These are phyloP conservation scores for Colletotrichum kahawae DNA, from an alignment of 2,329 filamentous ascomycete species.

Conservation along the genomic window DNA sequence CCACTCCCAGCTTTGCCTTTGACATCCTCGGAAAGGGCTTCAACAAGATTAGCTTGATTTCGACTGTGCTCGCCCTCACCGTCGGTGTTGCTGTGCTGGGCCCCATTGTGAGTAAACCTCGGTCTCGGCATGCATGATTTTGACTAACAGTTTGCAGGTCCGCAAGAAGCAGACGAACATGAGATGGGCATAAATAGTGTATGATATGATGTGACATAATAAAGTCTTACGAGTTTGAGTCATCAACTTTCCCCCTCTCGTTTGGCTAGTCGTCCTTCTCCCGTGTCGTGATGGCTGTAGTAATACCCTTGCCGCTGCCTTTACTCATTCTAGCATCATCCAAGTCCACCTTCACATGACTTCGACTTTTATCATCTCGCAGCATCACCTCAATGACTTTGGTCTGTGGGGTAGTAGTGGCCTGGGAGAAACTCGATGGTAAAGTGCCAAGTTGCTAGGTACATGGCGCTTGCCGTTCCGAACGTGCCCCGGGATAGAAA, in stretches of 20 bases:
- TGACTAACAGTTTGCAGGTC: slow-evolving; percentile 49
- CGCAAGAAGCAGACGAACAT: slow-evolving; percentile 71
- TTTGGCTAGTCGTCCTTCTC: neutral
- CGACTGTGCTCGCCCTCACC: slow-evolving; percentile 81
- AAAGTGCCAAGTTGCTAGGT: neutral
- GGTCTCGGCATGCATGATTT: neutral
- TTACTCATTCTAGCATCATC: too few relatives aligned
- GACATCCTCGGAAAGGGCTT: slow-evolving; percentile 94
- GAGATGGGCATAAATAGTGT: slow-evolving; percentile 51
- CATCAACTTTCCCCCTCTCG: neutral
- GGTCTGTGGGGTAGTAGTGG: neutral
- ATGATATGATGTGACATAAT: slow-evolving; percentile 13
- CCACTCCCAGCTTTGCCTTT: slow-evolving; percentile 88
- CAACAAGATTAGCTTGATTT: slow-evolving; percentile 84
- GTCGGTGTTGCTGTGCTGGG: slow-evolving; percentile 78
- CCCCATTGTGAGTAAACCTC: slow-evolving; percentile 73
- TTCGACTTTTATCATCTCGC: neutral
- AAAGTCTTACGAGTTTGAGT: neutral
- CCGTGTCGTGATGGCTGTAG: neutral
- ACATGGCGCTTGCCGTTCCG: neutral
- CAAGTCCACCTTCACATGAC: neutral
- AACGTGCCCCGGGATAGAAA: neutral
- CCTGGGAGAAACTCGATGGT: neutral
- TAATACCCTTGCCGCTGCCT: too few relatives aligned
- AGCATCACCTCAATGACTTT: neutral